phyloP scores from a whole-genome alignment of 2,329 filamentous ascomycete species.

The Nemania sp. region DNA sequence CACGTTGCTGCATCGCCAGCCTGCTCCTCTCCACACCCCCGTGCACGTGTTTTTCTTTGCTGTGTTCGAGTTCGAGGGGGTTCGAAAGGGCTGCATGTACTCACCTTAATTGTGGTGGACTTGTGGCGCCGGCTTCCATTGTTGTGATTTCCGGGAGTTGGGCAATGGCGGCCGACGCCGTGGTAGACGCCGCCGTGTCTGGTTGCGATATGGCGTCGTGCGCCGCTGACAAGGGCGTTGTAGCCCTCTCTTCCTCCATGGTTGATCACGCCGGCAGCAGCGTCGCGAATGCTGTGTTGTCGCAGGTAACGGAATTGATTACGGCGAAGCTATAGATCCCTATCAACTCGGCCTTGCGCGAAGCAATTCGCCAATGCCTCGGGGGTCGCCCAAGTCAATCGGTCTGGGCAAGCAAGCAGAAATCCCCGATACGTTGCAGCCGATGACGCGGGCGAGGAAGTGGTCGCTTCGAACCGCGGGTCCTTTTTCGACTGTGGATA shows the following conservation, averaged over 20 bases:
- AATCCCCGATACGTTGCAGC: neutral
- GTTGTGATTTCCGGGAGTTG: conserved; percentile 54
- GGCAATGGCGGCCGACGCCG: conserved; percentile 48
- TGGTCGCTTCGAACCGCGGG: neutral
- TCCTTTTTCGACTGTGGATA: conserved; percentile 3
- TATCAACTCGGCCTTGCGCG: conserved; percentile 25
- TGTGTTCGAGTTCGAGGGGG: neutral
- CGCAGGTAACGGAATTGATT: conserved; percentile 28
- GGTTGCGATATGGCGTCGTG: conserved; percentile 56
- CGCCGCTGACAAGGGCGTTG: conserved; percentile 45
- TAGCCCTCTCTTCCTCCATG: conserved; percentile 52
- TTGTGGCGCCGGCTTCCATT: conserved; percentile 48
- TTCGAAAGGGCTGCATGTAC: conserved; percentile 33
- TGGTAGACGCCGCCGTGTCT: conserved; percentile 54
- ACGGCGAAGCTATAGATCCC: conserved; percentile 32
- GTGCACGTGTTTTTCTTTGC: neutral
- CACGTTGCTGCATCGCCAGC: neutral
- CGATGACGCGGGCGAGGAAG: neutral
- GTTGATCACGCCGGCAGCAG: conserved; percentile 35
- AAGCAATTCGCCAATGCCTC: conserved; percentile 30
- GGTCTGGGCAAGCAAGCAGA: conserved; percentile 18
- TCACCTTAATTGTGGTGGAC: conserved; percentile 52
- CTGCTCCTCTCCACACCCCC: neutral
- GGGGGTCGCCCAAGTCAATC: conserved; percentile 27
- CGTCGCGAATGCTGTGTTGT: conserved; percentile 25